A percentile compares a stretch with the other conserved stretches of the same genome.
Conservation (phyloP, 2,329 filamentous ascomycete genomes). For the Epichloe coenophiala region DNA sequence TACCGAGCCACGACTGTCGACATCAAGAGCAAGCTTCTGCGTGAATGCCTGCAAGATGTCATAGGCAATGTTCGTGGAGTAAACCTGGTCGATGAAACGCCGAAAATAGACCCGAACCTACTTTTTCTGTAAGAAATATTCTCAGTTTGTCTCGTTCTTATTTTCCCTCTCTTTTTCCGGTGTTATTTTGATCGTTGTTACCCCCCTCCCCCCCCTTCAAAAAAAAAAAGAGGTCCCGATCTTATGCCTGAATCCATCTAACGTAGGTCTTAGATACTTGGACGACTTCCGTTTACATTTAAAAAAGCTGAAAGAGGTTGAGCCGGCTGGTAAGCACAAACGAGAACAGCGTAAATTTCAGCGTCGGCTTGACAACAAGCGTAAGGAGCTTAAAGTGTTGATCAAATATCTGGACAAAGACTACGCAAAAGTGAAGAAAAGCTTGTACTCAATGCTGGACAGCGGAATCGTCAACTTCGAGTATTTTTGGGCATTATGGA, state of each 20-base stretch:
- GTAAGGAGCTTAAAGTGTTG: conserved; percentile 56
- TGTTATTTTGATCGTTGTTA: neutral
- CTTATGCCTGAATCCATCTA: neutral
- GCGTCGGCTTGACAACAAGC: conserved; percentile 44
- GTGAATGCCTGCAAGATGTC: conserved; percentile 41
- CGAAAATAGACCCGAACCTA: conserved; percentile 58
- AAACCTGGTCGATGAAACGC: conserved; percentile 67
- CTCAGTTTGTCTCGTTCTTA: neutral
- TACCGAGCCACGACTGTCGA: conserved; percentile 62
- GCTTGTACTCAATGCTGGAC: conserved; percentile 65
- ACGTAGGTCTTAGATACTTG: conserved; percentile 38
- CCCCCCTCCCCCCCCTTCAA: neutral
- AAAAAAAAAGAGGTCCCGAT: neutral
- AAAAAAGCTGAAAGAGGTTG: conserved; percentile 49
- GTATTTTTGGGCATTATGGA: conserved; percentile 77
- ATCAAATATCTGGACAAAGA: conserved; percentile 70
- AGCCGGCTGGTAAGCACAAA: conserved; percentile 32
- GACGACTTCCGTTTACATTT: conserved; percentile 55
- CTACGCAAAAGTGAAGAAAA: conserved; percentile 63
- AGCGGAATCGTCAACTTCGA: conserved; percentile 82
- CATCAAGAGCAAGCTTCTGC: conserved; percentile 70
- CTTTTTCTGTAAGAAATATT: conserved; percentile 43
- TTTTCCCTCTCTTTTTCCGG: neutral
- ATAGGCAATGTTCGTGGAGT: conserved; percentile 35
- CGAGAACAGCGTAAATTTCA: conserved; percentile 48